phyloP scores from a whole-genome alignment of 495 filamentous ascomycete genomes.

The Cercophora samala region DNA sequence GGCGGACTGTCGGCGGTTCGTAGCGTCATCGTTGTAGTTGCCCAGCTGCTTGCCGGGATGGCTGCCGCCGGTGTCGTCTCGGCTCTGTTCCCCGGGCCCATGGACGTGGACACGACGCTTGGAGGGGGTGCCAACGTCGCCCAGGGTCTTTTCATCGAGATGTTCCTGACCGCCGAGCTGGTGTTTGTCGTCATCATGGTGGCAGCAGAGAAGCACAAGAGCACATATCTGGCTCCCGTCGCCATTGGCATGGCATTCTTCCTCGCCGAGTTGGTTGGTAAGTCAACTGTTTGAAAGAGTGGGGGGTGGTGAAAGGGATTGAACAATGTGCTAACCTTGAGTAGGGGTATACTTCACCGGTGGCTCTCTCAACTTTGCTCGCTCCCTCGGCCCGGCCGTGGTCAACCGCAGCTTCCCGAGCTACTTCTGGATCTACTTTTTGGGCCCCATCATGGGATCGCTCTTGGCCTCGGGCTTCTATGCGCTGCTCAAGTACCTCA shows the following conservation, averaged over 20 bases:
- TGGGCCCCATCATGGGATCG: constrained; percentile 55
- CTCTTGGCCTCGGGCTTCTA: constrained; percentile 68
- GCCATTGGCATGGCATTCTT: constrained; percentile 74
- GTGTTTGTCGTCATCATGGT: constrained; percentile 79
- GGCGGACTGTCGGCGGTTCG: constrained; percentile 53
- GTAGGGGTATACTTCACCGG: constrained; percentile 61
- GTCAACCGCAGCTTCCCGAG: constrained; percentile 58
- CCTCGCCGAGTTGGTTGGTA: constrained; percentile 60
- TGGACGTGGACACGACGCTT: constrained; percentile 60
- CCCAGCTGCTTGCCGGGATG: constrained; percentile 59
- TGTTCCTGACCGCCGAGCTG: constrained; percentile 74
- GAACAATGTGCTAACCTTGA: constrained; percentile 64
- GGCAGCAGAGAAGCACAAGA: constrained; percentile 78
- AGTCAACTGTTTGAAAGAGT: constrained; percentile 37
- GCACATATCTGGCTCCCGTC: constrained; percentile 72
- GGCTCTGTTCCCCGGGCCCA: constrained; percentile 58
- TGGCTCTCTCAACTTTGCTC: constrained; percentile 58
- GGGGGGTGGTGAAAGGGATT: constrained; percentile 69
- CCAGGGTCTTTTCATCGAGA: constrained; percentile 72
- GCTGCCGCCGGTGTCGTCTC: constrained; percentile 56
- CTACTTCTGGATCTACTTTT: constrained; percentile 71
- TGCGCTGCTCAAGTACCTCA: constrained; percentile 59
- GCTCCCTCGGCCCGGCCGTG: constrained; percentile 54
- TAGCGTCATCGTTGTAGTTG: constrained; percentile 47
- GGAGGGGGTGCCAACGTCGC: constrained; percentile 53